These are phyloP conservation scores for Passalora sequoiae DNA, from an alignment of 2,329 filamentous ascomycete genomes.

Conservation along the genomic window DNA sequence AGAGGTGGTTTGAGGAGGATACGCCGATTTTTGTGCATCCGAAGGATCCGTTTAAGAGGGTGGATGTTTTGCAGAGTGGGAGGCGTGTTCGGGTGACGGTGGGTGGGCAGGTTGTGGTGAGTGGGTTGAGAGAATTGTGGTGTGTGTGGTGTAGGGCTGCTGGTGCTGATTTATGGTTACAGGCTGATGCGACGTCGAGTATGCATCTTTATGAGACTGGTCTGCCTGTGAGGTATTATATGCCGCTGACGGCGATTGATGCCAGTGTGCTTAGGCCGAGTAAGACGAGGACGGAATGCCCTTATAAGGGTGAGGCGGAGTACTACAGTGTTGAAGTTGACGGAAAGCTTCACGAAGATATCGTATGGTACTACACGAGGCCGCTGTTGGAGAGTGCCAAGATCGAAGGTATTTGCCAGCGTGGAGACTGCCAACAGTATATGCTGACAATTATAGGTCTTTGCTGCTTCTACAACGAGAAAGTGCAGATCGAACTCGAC, in stretches of 20 bases:
- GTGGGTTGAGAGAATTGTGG: no score
- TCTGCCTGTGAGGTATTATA: conserved; percentile 55
- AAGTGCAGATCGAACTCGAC: conserved; percentile 57
- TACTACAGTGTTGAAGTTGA: conserved; percentile 55
- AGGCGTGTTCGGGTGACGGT: conserved; percentile 50
- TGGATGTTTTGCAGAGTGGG: conserved; percentile 56
- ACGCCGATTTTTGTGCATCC: conserved; percentile 57
- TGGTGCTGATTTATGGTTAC: no score
- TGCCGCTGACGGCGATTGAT: conserved; percentile 51
- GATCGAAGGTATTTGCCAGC: conserved; percentile 44
- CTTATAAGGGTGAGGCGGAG: conserved; percentile 62
- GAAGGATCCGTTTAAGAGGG: conserved; percentile 62
- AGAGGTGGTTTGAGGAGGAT: conserved; percentile 56
- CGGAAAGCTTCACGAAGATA: conserved; percentile 44
- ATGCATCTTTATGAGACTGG: conserved; percentile 58
- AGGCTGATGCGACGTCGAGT: conserved; percentile 40
- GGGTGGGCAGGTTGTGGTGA: conserved; percentile 45
- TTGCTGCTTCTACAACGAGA: conserved; percentile 63
- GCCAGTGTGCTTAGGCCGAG: conserved; percentile 38
- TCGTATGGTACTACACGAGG: conserved; percentile 59
- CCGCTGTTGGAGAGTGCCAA: conserved; percentile 54
- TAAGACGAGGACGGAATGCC: conserved; percentile 53
- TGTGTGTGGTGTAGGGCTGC: no score
- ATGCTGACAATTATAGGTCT: conserved; percentile 12
- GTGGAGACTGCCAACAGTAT: background rate